These are phyloP conservation scores for Nepenthes gracilis DNA, from an alignment of 148 eudicot genomes.

Conservation along the genomic window DNA sequence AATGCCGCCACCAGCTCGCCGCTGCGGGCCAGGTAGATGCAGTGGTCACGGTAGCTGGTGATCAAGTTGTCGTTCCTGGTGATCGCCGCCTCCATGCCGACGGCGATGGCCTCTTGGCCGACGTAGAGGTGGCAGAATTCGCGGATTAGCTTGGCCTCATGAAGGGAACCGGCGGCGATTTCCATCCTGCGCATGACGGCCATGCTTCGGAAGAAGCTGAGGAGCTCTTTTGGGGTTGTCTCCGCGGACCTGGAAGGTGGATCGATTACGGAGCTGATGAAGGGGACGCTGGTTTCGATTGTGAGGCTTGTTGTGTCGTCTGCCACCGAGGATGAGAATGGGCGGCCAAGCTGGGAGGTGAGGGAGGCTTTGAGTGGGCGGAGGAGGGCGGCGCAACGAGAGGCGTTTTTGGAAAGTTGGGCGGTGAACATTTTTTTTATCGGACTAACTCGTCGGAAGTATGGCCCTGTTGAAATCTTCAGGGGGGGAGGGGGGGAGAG, in stretches of 20 bases:
- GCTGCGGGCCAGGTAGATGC: constrained; percentile 63
- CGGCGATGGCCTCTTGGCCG: constrained; percentile 87
- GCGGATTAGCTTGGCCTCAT: constrained; percentile 74
- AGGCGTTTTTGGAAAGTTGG: constrained; percentile 12
- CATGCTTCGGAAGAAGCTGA: constrained; percentile 65
- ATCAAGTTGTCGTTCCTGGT: constrained; percentile 60
- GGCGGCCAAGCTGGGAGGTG: constrained; percentile 21
- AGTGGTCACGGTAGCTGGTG: constrained; percentile 87
- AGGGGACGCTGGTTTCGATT: constrained; percentile 66
- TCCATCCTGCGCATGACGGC: constrained; percentile 80
- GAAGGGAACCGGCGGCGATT: constrained; percentile 90
- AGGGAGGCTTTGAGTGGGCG: constrained; percentile 10
- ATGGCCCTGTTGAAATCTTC: no score
- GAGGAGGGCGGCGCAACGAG: constrained; percentile 11
- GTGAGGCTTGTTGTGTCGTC: constrained; percentile 13
- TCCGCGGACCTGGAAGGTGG: constrained; percentile 56
- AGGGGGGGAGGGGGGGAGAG: no score
- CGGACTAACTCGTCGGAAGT: not conserved
- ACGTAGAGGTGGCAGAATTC: constrained; percentile 92
- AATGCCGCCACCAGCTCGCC: constrained; percentile 47
- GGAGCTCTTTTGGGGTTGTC: constrained; percentile 50
- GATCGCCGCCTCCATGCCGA: constrained; percentile 92
- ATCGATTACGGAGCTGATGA: constrained; percentile 60
- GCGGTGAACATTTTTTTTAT: constrained; percentile 23
- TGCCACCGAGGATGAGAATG: constrained; percentile 12